These are phyloP conservation scores for Castanopsis chinensis DNA, from an alignment of 306 rosid genomes.

Conservation along the genomic window DNA sequence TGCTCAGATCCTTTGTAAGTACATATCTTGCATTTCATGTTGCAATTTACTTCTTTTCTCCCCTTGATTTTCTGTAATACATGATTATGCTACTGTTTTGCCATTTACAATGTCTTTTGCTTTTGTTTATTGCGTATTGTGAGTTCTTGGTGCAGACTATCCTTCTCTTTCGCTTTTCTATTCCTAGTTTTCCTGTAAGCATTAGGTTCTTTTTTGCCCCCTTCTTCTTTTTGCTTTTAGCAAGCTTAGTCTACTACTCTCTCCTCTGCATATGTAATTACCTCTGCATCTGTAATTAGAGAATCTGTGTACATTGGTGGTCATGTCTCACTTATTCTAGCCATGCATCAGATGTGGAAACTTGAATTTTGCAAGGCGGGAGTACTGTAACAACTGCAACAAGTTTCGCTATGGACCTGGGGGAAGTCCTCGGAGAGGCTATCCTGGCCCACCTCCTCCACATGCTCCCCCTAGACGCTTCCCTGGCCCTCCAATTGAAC, in stretches of 20 bases:
- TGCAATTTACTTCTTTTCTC: not conserved
- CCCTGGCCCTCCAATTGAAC: conserved; percentile 70
- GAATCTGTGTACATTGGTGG: not conserved
- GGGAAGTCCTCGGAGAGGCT: conserved; percentile 84
- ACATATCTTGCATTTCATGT: conserved; percentile 17
- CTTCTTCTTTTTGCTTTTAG: not conserved
- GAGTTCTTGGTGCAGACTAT: not conserved
- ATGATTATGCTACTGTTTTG: not conserved
- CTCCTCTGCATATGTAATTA: not conserved
- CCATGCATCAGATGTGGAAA: conserved; percentile 69
- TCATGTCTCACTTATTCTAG: conserved; percentile 1
- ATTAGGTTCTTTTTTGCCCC: not conserved
- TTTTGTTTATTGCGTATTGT: not conserved
- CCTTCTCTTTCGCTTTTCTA: not conserved
- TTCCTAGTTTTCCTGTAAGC: not conserved
- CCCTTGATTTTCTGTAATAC: not conserved
- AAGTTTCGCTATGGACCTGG: conserved; percentile 59
- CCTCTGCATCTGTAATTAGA: not conserved
- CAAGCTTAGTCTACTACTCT: not conserved
- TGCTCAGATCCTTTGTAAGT: conserved; percentile 81
- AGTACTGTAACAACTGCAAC: conserved; percentile 79
- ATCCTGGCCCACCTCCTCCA: conserved; percentile 54
- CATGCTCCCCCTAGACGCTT: conserved; percentile 69
- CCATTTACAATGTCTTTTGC: not conserved
- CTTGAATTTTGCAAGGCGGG: conserved; percentile 93